Evolutionary conservation across 805 yeast genomes (phyloP), one percentile per base, ranked within the genome.

Genomic region (Metschnikowia gelsemii): DNA sequence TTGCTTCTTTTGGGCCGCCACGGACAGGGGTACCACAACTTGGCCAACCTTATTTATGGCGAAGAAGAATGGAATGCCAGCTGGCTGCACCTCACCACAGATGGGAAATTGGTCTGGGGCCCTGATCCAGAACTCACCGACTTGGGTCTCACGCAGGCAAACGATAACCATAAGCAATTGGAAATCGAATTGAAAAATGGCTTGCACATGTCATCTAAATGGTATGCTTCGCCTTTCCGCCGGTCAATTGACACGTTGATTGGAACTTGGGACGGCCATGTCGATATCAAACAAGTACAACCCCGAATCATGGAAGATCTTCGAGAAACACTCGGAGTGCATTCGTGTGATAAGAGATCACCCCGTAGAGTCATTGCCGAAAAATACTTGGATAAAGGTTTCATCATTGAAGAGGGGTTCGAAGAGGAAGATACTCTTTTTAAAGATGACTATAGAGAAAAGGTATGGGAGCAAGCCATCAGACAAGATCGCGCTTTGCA

Each of bases 1-100:
- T 51, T 76, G 8, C 56, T 76, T 28, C 68, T 68, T 44, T 60
- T 75, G 25, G 79, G 75, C 4, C 65, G 81, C 38, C 81, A 76
- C 46, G 80, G 80, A 4, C 77, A 76, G 47, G 81, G 80, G 2
- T 74, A 51, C 52, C 81, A 76, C 51, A 76, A 76, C 50, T 54
- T 63, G 41, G 78, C 75, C 20, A 72, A 73, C 49, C 37, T 61
- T 13, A 62, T 60, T 37, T 75, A 75, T 50, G 80, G 79, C 12
- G 63, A 67, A 25, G 56, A 62, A 25, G 67, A 51, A 11, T 75
- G 79, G 79, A 67, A 73, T 42, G 63, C 62, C 32, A 55, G 70
- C 46, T 75, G 78, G 76, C 63, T 72, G 32, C 61, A 59, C 30
- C 42, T 63, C 23, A 57, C 62, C 32, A 76, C 77, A 2, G 76